These are phyloP conservation scores for Ampelocalamus luodianensis DNA, from an alignment of 176 grass and related monocot species.

Conservation along the genomic window DNA sequence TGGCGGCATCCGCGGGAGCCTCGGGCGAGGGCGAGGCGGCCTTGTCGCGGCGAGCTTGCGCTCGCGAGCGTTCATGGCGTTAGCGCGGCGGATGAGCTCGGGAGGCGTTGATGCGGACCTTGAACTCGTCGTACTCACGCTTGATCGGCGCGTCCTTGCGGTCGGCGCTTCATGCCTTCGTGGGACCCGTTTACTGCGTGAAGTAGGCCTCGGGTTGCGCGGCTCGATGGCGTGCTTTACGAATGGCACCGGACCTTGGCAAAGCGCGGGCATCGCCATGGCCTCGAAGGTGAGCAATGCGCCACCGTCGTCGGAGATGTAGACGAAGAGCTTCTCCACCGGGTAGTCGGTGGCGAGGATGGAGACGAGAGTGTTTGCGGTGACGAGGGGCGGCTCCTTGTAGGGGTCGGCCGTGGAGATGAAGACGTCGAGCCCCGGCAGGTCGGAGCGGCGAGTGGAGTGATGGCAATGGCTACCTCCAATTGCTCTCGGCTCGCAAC, in stretches of 20 bases:
- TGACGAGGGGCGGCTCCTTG: conserved; percentile 81
- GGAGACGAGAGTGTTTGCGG: conserved; percentile 76
- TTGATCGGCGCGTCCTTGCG: conserved; percentile 92
- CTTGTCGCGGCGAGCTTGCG: conserved; percentile 54
- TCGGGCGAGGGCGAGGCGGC: conserved; percentile 21
- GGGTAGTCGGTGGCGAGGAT: conserved; percentile 84
- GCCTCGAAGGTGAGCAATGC: conserved; percentile 77
- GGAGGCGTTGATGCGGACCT: conserved; percentile 70
- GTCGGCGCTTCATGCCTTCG: conserved; percentile 76
- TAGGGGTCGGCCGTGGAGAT: conserved; percentile 86
- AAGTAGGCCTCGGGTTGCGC: conserved; percentile 84
- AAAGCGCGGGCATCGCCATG: conserved; percentile 71
- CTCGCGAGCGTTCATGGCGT: conserved; percentile 61
- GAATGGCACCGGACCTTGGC: conserved; percentile 84
- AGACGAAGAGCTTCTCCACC: conserved; percentile 69
- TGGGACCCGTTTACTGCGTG: conserved; percentile 69
- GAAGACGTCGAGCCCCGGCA: conserved; percentile 70
- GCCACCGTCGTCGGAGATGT: conserved; percentile 82
- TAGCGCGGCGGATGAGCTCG: conserved; percentile 67
- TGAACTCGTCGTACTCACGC: conserved; percentile 84
- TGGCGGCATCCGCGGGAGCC: not conserved
- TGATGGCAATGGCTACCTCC: no score
- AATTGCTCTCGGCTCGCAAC: no score
- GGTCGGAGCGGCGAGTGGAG: conserved; percentile 66
- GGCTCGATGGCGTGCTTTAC: conserved; percentile 75